These are phyloP conservation scores for Aspergillus nidulans DNA, from an alignment of 495 filamentous ascomycete species.

Conservation along the genomic window DNA sequence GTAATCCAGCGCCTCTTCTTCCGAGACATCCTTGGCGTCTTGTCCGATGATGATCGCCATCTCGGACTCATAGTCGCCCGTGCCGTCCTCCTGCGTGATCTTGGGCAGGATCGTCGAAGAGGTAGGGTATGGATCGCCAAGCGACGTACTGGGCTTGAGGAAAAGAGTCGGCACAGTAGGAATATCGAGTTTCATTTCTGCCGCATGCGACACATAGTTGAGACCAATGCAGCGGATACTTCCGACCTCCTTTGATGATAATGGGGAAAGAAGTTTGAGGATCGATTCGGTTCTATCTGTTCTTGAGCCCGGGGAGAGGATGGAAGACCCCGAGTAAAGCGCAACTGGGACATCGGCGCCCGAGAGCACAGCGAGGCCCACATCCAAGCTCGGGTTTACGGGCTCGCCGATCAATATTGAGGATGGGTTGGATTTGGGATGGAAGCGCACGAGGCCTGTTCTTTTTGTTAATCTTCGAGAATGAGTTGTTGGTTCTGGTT, in stretches of 20 bases:
- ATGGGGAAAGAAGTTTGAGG: conserved; percentile 50
- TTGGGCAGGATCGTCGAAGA: conserved; percentile 58
- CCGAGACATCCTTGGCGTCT: conserved; percentile 61
- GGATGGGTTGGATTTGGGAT: conserved; percentile 46
- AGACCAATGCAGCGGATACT: conserved; percentile 69
- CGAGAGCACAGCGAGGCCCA: conserved; percentile 51
- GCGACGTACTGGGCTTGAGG: conserved; percentile 71
- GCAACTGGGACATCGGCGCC: conserved; percentile 52
- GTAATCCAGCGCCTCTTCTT: conserved; percentile 65
- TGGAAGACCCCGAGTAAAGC: conserved; percentile 52
- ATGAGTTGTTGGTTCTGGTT: neutral
- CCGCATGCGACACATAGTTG: conserved; percentile 75
- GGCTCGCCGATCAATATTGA: conserved; percentile 56
- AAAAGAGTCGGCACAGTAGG: conserved; percentile 74
- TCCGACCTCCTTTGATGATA: conserved; percentile 42
- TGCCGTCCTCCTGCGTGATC: conserved; percentile 49
- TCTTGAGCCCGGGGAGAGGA: conserved; percentile 46
- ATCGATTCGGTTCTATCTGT: conserved; percentile 48
- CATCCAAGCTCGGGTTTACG: conserved; percentile 45
- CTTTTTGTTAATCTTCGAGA: conserved; percentile 13
- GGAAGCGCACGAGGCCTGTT: conserved; percentile 56
- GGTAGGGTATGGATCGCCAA: conserved; percentile 63
- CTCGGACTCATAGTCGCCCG: conserved; percentile 80
- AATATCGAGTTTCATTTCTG: conserved; percentile 66
- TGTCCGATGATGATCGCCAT: conserved; percentile 74